Evolutionary conservation across 2,329 filamentous ascomycete genomes (phyloP).

Genomic region (Scedosporium apiospermum): DNA sequence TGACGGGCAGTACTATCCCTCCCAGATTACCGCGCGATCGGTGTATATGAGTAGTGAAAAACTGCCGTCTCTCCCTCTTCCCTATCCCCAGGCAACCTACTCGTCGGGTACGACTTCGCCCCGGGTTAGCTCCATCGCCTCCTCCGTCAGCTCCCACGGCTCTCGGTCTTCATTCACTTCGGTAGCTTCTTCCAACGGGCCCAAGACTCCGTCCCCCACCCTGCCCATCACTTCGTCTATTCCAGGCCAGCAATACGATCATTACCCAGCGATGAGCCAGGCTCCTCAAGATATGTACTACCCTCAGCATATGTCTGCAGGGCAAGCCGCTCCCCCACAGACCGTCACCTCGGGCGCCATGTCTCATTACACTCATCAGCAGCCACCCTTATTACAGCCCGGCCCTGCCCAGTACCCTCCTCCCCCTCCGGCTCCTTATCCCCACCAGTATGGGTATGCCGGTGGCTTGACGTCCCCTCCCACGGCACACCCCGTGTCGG

Average conservation of each 20-base stretch:
- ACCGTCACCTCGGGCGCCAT: conserved; percentile 66
- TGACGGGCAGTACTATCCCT: conserved; percentile 52
- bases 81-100: conserved; percentile 59
- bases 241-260: conserved; percentile 30
- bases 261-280: conserved; percentile 66
- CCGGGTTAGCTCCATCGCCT: conserved; percentile 60
- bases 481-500: conserved; percentile 57
- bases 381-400: conserved; percentile 66
- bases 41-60: conserved; percentile 60
- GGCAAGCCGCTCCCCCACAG: conserved; percentile 65
- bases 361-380: conserved; percentile 69
- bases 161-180: conserved; percentile 47
- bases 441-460: conserved; percentile 58
- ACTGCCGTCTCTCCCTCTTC: conserved; percentile 61
- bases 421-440: conserved; percentile 48
- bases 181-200: conserved; percentile 48
- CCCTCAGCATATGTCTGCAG: conserved; percentile 67
- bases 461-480: conserved; percentile 77
- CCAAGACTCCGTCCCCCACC: conserved; percentile 70
- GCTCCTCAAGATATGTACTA: conserved; percentile 77
- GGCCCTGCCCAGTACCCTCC: conserved; percentile 59
- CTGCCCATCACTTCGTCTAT: conserved; percentile 41
- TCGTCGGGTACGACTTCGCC: conserved; percentile 66
- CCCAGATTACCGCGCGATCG: conserved; percentile 19
- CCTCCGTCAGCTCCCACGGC: conserved; percentile 40